These are phyloP conservation scores for Jaapia argillacea DNA, from an alignment of 768 basidiomycete genomes.

Conservation along the genomic window DNA sequence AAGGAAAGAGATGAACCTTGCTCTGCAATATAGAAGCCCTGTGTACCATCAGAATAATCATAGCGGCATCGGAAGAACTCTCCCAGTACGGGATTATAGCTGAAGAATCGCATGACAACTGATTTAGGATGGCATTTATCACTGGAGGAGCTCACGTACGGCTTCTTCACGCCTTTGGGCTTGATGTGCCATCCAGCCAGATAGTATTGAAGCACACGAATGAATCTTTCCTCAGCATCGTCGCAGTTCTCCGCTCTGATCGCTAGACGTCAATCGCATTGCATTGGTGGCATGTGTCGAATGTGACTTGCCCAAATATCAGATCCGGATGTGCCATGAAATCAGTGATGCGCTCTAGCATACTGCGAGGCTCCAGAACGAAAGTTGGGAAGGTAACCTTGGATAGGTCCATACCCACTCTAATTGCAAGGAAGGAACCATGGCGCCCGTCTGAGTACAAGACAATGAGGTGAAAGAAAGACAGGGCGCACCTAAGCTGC, in stretches of 20 bases:
- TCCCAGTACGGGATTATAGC: conserved; percentile 94
- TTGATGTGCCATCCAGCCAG: conserved; percentile 99
- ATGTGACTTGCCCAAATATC: conserved; percentile 71
- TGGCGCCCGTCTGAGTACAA: conserved; percentile 8
- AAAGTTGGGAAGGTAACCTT: conserved; percentile 93
- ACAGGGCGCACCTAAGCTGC: conserved; percentile 59
- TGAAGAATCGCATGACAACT: conserved; percentile 18
- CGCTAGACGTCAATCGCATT: conserved; percentile 7
- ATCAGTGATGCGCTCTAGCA: conserved; percentile 98
- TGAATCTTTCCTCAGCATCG: conserved; percentile 84
- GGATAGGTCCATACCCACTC: conserved; percentile 94
- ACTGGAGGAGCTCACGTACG: conserved; percentile 41
- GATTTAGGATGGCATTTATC: conserved; percentile 1
- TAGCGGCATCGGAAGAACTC: conserved; percentile 98
- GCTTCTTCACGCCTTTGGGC: conserved; percentile 99
- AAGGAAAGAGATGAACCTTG: conserved; percentile 48
- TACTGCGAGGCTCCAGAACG: conserved; percentile 92
- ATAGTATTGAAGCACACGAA: conserved; percentile 88
- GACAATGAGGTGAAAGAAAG: background rate
- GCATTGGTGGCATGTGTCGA: background rate
- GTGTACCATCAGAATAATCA: conserved; percentile 84
- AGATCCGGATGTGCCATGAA: conserved; percentile 99
- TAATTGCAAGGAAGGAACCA: too few relatives aligned
- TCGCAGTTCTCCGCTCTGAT: conserved; percentile 68
- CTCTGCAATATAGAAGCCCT: conserved; percentile 93